Base-by-base conservation (phyloP, 176 grass and related monocot genomes). In the Phyllostachys edulis region DNA sequence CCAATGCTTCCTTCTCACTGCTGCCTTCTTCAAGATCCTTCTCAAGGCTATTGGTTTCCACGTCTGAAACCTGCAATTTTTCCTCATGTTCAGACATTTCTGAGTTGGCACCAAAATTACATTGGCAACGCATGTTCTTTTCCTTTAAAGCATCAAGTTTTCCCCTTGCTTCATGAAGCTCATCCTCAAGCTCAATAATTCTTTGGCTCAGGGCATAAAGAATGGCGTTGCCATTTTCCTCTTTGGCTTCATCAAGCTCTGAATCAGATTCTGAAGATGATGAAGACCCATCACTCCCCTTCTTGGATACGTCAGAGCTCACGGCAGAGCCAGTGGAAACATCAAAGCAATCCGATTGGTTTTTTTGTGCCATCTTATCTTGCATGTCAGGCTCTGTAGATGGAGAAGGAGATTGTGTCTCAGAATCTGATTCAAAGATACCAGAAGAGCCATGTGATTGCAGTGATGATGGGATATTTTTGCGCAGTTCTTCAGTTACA, bases 231-330 rank as follows among this genome's bases (percentile, higher is more conserved):
- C 44, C 77, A 75, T 92, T 89, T 85, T 84, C 80, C 15, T 83
- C 83, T 84, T 90, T 90, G 69, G 41, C 44, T 54, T 80, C 85
- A 75, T 92, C 92, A 78, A 84, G 79, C 59, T 97, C 92, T 41
- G 83, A 92, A 59, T 96, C 93, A 38, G 91, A 96, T 77, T 94
- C 91, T 15, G 91, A 87, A 51, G 88, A 94, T 69, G 91, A 97
- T 55, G 88, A 94, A 52, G 93, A 95, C 14, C 88, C 87, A 75
- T 89, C 93, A 75, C 87, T 94, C 24, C 85, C 83, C 84, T 89
- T 98, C 75, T 87, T 87, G 18, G 84, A 90, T 34, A 86, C 67
- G 5, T 90, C 88, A 90, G 82, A 83, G 75, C 59, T 87, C 39
- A 76, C 81, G 46, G 71, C 64, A 81, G 92, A 98, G 50, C 89